These are phyloP conservation scores for Phyllosticta citribraziliensis DNA, from an alignment of 2,329 filamentous ascomycete species.

Conservation along the genomic window DNA sequence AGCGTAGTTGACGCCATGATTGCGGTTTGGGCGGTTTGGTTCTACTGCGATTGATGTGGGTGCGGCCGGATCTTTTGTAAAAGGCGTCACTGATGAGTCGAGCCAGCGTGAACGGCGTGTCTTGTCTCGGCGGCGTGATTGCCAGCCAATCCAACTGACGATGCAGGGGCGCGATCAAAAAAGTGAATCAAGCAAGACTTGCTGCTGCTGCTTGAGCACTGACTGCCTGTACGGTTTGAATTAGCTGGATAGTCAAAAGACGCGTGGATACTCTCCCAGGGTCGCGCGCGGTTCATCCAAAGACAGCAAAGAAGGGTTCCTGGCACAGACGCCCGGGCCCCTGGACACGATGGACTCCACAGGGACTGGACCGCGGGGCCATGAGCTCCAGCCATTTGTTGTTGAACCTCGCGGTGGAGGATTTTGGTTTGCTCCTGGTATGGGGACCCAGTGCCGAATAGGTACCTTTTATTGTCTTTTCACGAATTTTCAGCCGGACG, in stretches of 20 bases:
- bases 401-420: slow-evolving; percentile 9
- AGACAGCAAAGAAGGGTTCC: slow-evolving; percentile 10
- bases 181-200: background rate
- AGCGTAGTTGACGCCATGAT: slow-evolving; percentile 36
- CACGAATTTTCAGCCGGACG: slow-evolving; percentile 34
- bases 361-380: slow-evolving; percentile 8
- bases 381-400: slow-evolving; percentile 8
- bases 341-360: background rate
- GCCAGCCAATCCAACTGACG: too few species aligned
- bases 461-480: slow-evolving; percentile 11
- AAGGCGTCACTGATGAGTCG: slow-evolving; percentile 27
- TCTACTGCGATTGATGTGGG: slow-evolving; percentile 38
- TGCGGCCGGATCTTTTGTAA: slow-evolving; percentile 36
- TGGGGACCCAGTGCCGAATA: slow-evolving; percentile 1
- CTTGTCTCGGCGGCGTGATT: too few species aligned
- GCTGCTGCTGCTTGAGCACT: background rate
- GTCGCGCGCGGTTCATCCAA: slow-evolving; percentile 8
- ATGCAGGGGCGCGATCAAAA: too few species aligned
- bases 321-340: slow-evolving; percentile 7
- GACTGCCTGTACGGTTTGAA: background rate
- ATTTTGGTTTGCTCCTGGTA: background rate
- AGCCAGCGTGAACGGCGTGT: slow-evolving; percentile 24
- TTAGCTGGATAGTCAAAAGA: slow-evolving; percentile 7
- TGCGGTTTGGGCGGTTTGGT: slow-evolving; percentile 28
- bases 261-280: background rate